phyloP scores from a whole-genome alignment of 163 green algal genomes.

The Chloromonas sp. region DNA sequence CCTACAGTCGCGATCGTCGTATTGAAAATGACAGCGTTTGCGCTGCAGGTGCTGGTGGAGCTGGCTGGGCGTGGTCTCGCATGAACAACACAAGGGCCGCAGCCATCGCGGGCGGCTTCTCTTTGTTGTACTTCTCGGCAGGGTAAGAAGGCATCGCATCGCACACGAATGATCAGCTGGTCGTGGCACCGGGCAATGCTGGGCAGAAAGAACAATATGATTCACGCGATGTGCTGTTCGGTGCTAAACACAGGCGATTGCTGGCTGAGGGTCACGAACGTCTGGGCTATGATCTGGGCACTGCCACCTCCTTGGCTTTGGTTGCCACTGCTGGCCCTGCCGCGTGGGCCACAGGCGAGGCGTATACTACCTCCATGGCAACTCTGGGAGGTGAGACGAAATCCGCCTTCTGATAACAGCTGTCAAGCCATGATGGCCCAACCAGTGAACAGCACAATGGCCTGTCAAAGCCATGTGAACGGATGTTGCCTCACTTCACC shows the following conservation, averaged over 20 bases:
- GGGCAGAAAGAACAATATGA: not conserved
- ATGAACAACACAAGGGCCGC: constrained; percentile 38
- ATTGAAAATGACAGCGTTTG: not conserved
- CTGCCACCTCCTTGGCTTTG: constrained; percentile 33
- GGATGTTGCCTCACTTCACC: no score
- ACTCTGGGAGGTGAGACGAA: not conserved
- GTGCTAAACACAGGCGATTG: constrained; percentile 23
- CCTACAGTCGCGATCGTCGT: not conserved
- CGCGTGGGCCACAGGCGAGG: constrained; percentile 22
- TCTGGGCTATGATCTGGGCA: constrained; percentile 45
- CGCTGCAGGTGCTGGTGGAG: constrained; percentile 16
- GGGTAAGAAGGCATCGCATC: constrained; percentile 19
- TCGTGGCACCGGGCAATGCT: not conserved
- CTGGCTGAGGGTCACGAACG: constrained; percentile 34
- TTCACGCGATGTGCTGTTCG: not conserved
- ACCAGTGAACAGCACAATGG: no score
- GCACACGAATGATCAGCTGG: no score
- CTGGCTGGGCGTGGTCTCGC: constrained; percentile 20
- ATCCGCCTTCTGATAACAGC: no score
- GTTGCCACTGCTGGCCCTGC: constrained; percentile 16
- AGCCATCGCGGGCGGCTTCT: constrained; percentile 31
- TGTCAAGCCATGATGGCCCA: no score
- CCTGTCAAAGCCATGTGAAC: no score
- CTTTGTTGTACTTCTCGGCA: constrained; percentile 34
- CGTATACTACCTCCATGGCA: constrained; percentile 1